phyloP scores from a whole-genome alignment of 2,329 filamentous ascomycete genomes.

The Nemania abortiva region DNA sequence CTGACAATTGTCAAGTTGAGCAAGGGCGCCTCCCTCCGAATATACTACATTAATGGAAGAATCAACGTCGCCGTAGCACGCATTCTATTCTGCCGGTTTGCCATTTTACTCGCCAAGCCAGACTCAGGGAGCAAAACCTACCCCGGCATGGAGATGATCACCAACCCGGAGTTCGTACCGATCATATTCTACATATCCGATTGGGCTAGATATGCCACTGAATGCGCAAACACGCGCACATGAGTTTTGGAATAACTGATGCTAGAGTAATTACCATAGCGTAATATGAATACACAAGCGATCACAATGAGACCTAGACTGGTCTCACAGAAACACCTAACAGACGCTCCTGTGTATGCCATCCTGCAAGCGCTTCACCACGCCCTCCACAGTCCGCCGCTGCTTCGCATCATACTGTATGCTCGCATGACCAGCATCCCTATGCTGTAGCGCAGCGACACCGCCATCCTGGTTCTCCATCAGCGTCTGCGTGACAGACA shows the following conservation, averaged over 20 bases:
- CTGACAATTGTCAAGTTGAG: neutral
- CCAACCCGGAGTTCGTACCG: neutral
- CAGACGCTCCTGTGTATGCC: conserved; percentile 52
- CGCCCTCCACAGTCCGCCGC: conserved; percentile 24
- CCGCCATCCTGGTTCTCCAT: conserved; percentile 67
- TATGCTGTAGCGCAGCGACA: conserved; percentile 59
- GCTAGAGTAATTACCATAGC: neutral
- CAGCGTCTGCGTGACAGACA: conserved; percentile 69
- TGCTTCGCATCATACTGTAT: conserved; percentile 15
- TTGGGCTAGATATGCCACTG: too few species aligned
- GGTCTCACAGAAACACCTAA: conserved; percentile 29
- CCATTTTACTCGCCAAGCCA: conserved; percentile 9
- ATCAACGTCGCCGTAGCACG: neutral
- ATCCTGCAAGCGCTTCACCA: conserved; percentile 43
- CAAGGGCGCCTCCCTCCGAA: neutral
- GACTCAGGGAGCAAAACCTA: conserved; percentile 1
- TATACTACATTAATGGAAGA: neutral
- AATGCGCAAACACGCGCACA: neutral
- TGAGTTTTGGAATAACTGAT: neutral
- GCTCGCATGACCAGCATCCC: conserved; percentile 5
- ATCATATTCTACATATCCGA: neutral
- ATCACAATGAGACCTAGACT: neutral
- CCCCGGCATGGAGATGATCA: conserved; percentile 29
- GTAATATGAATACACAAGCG: neutral
- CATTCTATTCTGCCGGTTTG: conserved; percentile 23